Evolutionary conservation across 345 rosid genomes (phyloP).

Genomic region (Eucalyptus cloeziana): DNA sequence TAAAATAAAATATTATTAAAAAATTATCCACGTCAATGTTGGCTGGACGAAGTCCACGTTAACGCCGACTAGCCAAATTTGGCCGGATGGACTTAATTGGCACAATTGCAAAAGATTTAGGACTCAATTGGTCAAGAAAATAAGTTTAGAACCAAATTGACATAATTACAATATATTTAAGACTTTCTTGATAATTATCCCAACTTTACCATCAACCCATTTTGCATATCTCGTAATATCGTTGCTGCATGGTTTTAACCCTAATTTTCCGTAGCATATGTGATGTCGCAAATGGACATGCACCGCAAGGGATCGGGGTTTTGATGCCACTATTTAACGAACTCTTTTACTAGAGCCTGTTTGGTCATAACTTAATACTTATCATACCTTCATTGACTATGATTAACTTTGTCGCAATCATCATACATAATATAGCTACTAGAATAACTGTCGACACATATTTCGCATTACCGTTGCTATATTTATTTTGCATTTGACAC

Average conservation of each 20-base stretch:
- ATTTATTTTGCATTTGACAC: neutral
- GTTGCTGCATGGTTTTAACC: no score
- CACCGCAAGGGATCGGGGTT: neutral
- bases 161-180: neutral
- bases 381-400: neutral
- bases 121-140: neutral
- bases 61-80: no score
- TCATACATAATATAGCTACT: neutral
- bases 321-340: neutral
- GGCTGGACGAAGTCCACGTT: rapidly evolving
- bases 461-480: neutral
- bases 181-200: neutral
- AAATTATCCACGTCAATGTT: rapidly evolving
- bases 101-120: no score
- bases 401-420: neutral
- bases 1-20: no score
- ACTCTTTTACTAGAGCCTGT: neutral
- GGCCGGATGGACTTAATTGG: no score
- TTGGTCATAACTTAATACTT: neutral
- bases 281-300: neutral
- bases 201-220: neutral
- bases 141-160: neutral
- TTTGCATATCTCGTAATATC: neutral
- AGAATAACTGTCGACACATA: neutral
- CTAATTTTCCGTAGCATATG: neutral